These are phyloP conservation scores for Metarhizium album DNA, from an alignment of 2,329 filamentous ascomycete species.

Conservation along the genomic window DNA sequence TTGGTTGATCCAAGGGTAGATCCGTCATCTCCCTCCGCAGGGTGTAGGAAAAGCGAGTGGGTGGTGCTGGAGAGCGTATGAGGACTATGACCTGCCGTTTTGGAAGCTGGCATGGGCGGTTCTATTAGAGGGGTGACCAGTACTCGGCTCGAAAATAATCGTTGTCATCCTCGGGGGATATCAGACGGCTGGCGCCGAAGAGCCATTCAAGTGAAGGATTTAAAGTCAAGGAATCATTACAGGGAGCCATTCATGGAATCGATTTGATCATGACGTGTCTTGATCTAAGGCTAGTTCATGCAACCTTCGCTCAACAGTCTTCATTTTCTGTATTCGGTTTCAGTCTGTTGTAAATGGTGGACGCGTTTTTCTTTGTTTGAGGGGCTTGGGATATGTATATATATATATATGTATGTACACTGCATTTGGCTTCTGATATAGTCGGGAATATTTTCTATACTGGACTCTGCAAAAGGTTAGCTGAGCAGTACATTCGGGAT, in stretches of 20 bases:
- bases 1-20: conserved; percentile 28
- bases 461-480: neutral
- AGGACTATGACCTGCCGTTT: conserved; percentile 5
- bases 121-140: neutral
- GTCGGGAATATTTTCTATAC: neutral
- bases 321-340: neutral
- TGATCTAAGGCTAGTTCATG: neutral
- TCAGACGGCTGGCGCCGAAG: neutral
- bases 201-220: neutral
- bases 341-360: neutral
- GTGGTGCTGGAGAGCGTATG: conserved; percentile 38
- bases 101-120: neutral
- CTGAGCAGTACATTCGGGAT: neutral
- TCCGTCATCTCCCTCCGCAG: conserved; percentile 20
- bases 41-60: conserved; percentile 41
- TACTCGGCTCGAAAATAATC: neutral
- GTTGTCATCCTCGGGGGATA: neutral
- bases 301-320: neutral
- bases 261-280: neutral
- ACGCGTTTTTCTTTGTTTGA: neutral
- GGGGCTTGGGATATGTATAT: neutral
- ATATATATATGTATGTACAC: too few species aligned
- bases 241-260: neutral
- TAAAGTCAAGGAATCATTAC: neutral
- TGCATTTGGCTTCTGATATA: neutral